These are phyloP conservation scores for Stagonosporopsis cucurbitacearum DNA, from an alignment of 2,329 filamentous ascomycete genomes.

Conservation along the genomic window DNA sequence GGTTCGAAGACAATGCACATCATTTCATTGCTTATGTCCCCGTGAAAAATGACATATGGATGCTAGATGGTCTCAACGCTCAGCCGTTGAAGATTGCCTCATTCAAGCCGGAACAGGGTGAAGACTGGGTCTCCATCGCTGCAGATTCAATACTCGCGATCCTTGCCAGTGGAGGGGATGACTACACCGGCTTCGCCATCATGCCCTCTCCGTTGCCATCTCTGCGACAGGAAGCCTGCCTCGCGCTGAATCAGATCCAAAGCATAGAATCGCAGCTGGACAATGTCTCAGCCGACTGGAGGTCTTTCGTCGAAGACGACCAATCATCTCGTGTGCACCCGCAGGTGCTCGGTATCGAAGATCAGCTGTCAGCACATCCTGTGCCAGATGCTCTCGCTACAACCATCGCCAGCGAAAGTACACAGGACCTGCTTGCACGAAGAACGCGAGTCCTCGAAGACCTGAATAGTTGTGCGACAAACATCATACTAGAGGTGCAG, in stretches of 20 bases:
- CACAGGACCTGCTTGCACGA: slow-evolving; percentile 28
- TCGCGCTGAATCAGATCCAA: slow-evolving; percentile 55
- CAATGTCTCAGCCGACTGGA: slow-evolving; percentile 53
- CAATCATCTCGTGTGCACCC: slow-evolving; percentile 28
- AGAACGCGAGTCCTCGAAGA: slow-evolving; percentile 23
- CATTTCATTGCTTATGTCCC: slow-evolving; percentile 93
- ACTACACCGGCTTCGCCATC: slow-evolving; percentile 80
- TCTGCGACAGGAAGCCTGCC: slow-evolving; percentile 53
- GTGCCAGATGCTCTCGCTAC: slow-evolving; percentile 20
- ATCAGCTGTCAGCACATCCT: slow-evolving; percentile 21
- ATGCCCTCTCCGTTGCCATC: slow-evolving; percentile 68
- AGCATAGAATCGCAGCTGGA: slow-evolving; percentile 51
- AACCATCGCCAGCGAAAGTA: slow-evolving; percentile 30
- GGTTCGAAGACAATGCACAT: slow-evolving; percentile 68
- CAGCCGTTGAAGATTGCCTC: slow-evolving; percentile 68
- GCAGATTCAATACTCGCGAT: slow-evolving; percentile 69
- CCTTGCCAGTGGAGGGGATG: slow-evolving; percentile 71
- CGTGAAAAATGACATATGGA: slow-evolving; percentile 77
- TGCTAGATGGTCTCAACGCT: slow-evolving; percentile 82
- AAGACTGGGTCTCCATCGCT: slow-evolving; percentile 72
- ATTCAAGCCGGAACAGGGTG: slow-evolving; percentile 41
- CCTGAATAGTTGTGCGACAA: slow-evolving; percentile 38
- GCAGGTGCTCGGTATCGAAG: slow-evolving; percentile 24
- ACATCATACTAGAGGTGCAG: slow-evolving; percentile 58
- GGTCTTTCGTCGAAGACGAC: slow-evolving; percentile 41